Base-by-base conservation (phyloP, 169 alveolate species). In the Cryptosporidium parvum region DNA sequence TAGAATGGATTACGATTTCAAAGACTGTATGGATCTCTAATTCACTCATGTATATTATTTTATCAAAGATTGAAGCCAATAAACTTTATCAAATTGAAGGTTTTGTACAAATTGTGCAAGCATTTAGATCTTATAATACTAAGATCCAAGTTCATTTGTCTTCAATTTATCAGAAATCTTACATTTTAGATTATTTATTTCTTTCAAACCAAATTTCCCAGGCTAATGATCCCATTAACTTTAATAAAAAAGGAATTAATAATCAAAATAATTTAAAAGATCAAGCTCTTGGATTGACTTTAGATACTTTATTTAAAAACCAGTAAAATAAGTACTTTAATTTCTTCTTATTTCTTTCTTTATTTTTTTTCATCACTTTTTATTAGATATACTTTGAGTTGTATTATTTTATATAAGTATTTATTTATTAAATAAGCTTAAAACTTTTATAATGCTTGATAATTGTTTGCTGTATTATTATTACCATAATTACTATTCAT, bases 1-100 rank as follows among this genome's bases (percentile, higher is more conserved):
- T 80, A 18, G 89, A 80, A 29, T 80, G 89, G 89, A 48, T 80
- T 23, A 80, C 89, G 7, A 80, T 80, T 48, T 65, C 89, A 62
- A 80, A 80, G 44, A 39, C 89, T 10, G 89, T 62, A 1, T 80
- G 89, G 89, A 35, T 80, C 26, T 59, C 89, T 2, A 80, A 80
- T 65, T 62, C 75, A 16, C 56, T 80, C 29, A 80, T 80, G 89
- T 62, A 62, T 31, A 31, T 80, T n/a, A 67, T 80, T 14, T 56
- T 80, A 23, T 44, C 80, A 16, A 80, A 59, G 45, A 42, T 80
- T 14, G 52, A 80, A 16, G 33, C 75, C 12, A 21, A 59, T 12
- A 48, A 62, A 14, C 65, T 80, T 29, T 80, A 80, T 62, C 62
- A 80, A 48, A 45, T 80, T 35, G 89, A 80, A 42, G 89, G 89